Base-by-base conservation (phyloP, 78 protist species). In the Speleostelium caveatum region DNA sequence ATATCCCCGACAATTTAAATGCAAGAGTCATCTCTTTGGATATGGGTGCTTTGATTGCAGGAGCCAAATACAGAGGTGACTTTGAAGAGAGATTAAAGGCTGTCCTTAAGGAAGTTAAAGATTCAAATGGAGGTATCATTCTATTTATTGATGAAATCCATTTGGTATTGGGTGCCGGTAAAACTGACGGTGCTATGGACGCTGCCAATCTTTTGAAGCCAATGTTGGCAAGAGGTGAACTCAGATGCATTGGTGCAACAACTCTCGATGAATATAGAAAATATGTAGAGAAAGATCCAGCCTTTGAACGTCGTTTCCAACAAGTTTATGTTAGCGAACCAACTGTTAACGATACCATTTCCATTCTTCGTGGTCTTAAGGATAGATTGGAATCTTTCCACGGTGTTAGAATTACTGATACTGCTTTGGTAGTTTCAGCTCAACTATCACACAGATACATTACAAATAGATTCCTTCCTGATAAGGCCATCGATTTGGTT, bases 121-220 rank as follows among this genome's bases (percentile, higher is more conserved):
- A 95, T 24, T 30, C 97, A n/a, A 74, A 95, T 39, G 98, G 97
- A 38, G 63, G 65, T 32, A 69, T 97, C 73, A 98, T 99, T 51
- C 85, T 99, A 24, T 99, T 99, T 93, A 96, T 98, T 73, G 99
- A 99, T 80, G 99, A 99, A 86, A 73, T 99, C 42, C 99, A 99
- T 94, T 53, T 61, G 55, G 96, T 99, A 10, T 68, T 99, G 49
- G 99, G 99, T 75, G 99, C 99, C 0, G 99, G 99, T 58, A 95
- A 90, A 66, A 74, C 97, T 16, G 98, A 95, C 10, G 99, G 99
- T 24, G 86, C 98, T 2, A 98, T 99, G 99, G 99, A 99, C 93
- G 99, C 99, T 0, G 98, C 99, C 41, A 98, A 98, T 61, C 79
- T 99, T 16, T 93, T 99, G 76, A 99, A 99, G 87, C 99, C 99